Conservation (phyloP, 139 green algal species). For the Chlamydomonas sp. region DNA sequence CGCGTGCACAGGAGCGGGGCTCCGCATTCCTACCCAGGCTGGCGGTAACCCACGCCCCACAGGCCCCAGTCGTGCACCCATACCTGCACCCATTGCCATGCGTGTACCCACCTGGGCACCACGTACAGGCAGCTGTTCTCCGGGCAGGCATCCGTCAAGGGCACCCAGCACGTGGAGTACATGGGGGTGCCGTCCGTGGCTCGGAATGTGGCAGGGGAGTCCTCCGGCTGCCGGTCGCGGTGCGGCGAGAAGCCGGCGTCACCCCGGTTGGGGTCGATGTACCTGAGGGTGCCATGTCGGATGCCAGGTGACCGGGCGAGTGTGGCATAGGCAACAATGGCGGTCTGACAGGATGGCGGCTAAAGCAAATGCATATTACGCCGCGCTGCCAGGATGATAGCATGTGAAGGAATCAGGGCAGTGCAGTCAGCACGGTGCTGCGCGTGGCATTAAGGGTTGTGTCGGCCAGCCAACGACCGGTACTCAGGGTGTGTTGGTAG, state of each 20-base stretch:
- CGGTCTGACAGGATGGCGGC: no score
- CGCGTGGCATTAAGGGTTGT: no score
- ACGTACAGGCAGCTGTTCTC: slow-evolving; percentile 77
- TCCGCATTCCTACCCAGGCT: no score
- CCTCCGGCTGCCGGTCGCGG: slow-evolving; percentile 70
- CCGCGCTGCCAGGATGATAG: no score
- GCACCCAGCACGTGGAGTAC: slow-evolving; percentile 71
- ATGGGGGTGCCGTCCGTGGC: slow-evolving; percentile 53
- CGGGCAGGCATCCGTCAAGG: slow-evolving; percentile 62
- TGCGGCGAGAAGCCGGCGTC: slow-evolving; percentile 70
- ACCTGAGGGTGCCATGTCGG: slow-evolving; percentile 23
- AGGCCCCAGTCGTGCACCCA: neutral
- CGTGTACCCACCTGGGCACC: slow-evolving; percentile 50
- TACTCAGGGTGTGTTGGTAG: no score
- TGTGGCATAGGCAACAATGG: neutral
- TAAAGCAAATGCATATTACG: no score
- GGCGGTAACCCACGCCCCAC: neutral
- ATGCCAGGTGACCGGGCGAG: neutral
- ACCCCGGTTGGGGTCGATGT: slow-evolving; percentile 53
- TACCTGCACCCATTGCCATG: no score
- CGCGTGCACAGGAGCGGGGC: no score
- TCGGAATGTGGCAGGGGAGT: slow-evolving; percentile 64
- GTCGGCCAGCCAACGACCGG: no score
- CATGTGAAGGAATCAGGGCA: no score
- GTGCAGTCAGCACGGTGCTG: no score